Percentiles rank a stretch among this genome's conserved stretches.
phyloP scores from a whole-genome alignment of 2,329 filamentous ascomycete species.

The Acrodontium crateriforme region DNA sequence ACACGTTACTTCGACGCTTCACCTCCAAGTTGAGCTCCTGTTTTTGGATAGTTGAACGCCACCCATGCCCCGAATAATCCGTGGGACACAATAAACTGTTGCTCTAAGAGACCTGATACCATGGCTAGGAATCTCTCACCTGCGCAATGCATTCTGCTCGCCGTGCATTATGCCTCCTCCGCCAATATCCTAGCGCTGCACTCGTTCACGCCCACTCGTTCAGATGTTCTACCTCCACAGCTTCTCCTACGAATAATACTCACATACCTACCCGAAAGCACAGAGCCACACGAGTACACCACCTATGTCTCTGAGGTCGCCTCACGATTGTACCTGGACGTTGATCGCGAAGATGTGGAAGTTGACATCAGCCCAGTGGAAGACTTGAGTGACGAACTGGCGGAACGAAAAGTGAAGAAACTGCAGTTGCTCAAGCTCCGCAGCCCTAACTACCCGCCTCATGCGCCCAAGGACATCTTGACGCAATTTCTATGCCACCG shows the following conservation, averaged over 20 bases:
- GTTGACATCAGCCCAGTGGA: slow-evolving; percentile 45
- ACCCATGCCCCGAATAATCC: no score
- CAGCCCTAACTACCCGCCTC: slow-evolving; percentile 34
- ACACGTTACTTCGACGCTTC: no score
- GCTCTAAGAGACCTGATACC: slow-evolving; percentile 1
- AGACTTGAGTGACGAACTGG: slow-evolving; percentile 47
- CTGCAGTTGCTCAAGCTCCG: slow-evolving; percentile 48
- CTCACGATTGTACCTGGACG: slow-evolving; percentile 30
- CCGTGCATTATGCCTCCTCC: slow-evolving; percentile 54
- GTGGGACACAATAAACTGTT: no score
- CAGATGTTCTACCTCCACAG: slow-evolving; percentile 46
- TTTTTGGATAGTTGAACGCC: no score
- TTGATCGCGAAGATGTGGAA: slow-evolving; percentile 26
- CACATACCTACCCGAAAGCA: slow-evolving; percentile 61
- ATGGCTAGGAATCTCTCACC: slow-evolving; percentile 37
- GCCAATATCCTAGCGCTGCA: slow-evolving; percentile 51
- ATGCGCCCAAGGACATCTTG: slow-evolving; percentile 41
- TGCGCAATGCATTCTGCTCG: slow-evolving; percentile 58
- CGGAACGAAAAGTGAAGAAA: slow-evolving; percentile 48
- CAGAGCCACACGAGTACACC: slow-evolving; percentile 49
- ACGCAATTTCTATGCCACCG: slow-evolving; percentile 54
- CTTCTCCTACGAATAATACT: slow-evolving; percentile 60
- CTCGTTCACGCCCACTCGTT: slow-evolving; percentile 43
- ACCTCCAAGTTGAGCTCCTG: no score
- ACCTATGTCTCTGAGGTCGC: slow-evolving; percentile 46